These are phyloP conservation scores for Erucastrum elatum DNA, from an alignment of 345 rosid species.

Conservation along the genomic window DNA sequence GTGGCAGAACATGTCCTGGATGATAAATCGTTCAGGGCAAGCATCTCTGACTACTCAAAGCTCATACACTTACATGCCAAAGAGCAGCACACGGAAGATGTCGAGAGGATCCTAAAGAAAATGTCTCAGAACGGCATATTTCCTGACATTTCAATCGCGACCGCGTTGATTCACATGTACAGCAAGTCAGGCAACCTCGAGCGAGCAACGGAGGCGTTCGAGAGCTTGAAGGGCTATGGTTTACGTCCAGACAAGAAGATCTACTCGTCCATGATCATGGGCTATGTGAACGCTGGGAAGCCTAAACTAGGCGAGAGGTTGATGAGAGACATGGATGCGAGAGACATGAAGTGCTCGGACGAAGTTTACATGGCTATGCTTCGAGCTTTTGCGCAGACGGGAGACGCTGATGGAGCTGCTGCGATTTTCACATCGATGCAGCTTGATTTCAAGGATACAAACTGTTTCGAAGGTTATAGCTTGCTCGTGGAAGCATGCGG, in stretches of 20 bases:
- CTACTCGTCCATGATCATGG: slow-evolving; percentile 76
- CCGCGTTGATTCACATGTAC: slow-evolving; percentile 66
- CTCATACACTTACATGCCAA: slow-evolving; percentile 71
- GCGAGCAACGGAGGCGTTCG: slow-evolving; percentile 68
- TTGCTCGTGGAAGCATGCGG: slow-evolving; percentile 66
- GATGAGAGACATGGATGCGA: slow-evolving; percentile 56
- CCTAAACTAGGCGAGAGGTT: slow-evolving; percentile 51
- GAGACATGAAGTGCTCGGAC: slow-evolving; percentile 49
- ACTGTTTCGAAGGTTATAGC: slow-evolving; percentile 52
- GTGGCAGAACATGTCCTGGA: slow-evolving; percentile 66
- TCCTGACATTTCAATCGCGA: slow-evolving; percentile 59
- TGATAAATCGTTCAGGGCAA: slow-evolving; percentile 66
- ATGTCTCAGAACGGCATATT: slow-evolving; percentile 63
- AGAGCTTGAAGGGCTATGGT: slow-evolving; percentile 59
- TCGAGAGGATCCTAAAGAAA: slow-evolving; percentile 68
- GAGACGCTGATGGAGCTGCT: slow-evolving; percentile 51
- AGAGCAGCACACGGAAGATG: slow-evolving; percentile 57
- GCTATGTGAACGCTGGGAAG: slow-evolving; percentile 61
- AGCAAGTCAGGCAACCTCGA: slow-evolving; percentile 67
- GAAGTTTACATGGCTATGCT: slow-evolving; percentile 74
- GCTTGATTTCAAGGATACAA: slow-evolving; percentile 32
- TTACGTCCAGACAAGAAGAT: slow-evolving; percentile 59
- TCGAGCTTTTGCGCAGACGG: slow-evolving; percentile 53
- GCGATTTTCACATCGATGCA: slow-evolving; percentile 52
- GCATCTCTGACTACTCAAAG: slow-evolving; percentile 59